Conservation (phyloP, 164 flowering plant genomes). For the Nymphaea colorata region DNA sequence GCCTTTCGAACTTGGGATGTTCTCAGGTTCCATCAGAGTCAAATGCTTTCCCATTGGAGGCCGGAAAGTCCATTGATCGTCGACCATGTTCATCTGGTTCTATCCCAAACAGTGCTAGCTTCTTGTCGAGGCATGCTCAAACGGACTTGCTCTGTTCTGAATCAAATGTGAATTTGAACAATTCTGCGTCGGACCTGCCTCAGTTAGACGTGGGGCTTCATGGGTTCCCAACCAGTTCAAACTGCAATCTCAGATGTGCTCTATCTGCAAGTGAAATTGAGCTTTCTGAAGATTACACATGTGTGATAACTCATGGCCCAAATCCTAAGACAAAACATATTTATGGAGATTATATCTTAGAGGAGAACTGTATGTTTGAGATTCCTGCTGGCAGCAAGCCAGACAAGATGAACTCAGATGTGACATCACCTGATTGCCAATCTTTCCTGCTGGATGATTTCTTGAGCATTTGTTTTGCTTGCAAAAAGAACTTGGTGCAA, state of each 20-base stretch:
- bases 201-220: background rate
- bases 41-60: background rate
- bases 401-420: slow-evolving; percentile 7
- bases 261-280: slow-evolving; percentile 54
- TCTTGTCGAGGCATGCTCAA: slow-evolving; percentile 20
- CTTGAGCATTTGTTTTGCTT: slow-evolving; percentile 50
- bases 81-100: slow-evolving; percentile 32
- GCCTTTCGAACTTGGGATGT: slow-evolving; percentile 16
- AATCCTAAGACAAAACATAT: slow-evolving; percentile 77
- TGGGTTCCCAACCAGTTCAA: background rate
- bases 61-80: background rate
- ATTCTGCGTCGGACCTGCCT: slow-evolving; percentile 2
- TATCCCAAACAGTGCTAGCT: slow-evolving; percentile 11
- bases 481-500: slow-evolving; percentile 46
- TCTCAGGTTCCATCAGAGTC: background rate
- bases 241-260: slow-evolving; percentile 10
- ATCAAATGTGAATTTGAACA: slow-evolving; percentile 15
- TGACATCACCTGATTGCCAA: slow-evolving; percentile 1
- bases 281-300: slow-evolving; percentile 77
- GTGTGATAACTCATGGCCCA: slow-evolving; percentile 67
- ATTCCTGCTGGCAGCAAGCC: slow-evolving; percentile 14
- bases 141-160: slow-evolving; percentile 14
- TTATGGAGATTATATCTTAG: slow-evolving; percentile 70
- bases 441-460: slow-evolving; percentile 25
- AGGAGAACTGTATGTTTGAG: slow-evolving; percentile 32